Evolutionary conservation across 1,284 basidiomycete species (phyloP), one percentile per base, ranked within the genome.

Genomic region (Marasmius sp.): DNA sequence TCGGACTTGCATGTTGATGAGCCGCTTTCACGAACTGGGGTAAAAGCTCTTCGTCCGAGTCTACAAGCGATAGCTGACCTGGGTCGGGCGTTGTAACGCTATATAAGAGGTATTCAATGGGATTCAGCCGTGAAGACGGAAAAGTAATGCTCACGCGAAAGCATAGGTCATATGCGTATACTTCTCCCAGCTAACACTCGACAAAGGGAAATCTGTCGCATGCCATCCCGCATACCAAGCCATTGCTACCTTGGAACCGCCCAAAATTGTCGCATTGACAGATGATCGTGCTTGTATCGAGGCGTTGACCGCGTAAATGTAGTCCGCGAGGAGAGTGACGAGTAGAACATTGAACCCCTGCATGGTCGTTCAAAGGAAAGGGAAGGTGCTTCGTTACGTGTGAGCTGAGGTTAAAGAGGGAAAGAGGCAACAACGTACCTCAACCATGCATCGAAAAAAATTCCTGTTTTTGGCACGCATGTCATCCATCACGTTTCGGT

Each of bases 161-260:
- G 87, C 82, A 71, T 86, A 90, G 12, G 81, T 81, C 74, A 90
- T 71, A 65, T 85, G 81, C 6, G 84, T 88, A 72, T 89, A 89
- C 71, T 82, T 81, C 37, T 72, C 68, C 87, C 87, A 90, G 65
- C 77, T 78, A 58, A 90, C 79, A 50, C 79, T 70, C 38, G 77
- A 70, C 49, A 87, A 75, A 0, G 81, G 75, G 67, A 82, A 80
- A 64, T 77, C 75, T 18, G 71, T 62, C 4, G 78, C 68, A 69
- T 86, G 84, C 85, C 86, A 90, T 27, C 85, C 84, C 49, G 87
- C 80, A 67, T 82, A 89, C 87, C 87, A 90, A 22, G 85, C 81
- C 51, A 84, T 77, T 41, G 84, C 68, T 41, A 88, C 52, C 34
- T 54, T 54, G 18, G 52, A 54, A 37, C 20, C 34, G 36, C 50